Conservation (phyloP, 345 rosid species). For the Nasturtium officinale region DNA sequence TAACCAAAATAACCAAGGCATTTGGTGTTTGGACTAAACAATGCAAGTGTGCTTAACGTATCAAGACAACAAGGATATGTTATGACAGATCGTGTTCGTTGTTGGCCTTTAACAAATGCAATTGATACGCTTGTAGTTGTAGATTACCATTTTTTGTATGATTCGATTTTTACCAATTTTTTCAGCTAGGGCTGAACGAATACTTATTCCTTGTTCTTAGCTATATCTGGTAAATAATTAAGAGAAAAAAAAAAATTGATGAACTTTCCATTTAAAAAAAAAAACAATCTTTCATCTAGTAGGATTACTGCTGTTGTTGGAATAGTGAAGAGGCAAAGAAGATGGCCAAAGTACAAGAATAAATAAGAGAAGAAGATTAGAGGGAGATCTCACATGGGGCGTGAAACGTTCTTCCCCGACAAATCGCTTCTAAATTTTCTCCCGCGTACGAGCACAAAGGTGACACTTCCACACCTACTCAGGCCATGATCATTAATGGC, state of each 20-base stretch:
- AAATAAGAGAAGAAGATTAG: slow-evolving; percentile 40
- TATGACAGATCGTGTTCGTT: background rate
- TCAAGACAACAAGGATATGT: background rate
- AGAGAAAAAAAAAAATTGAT: background rate
- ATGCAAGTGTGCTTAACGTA: background rate
- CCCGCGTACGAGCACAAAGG: slow-evolving; percentile 88
- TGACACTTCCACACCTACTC: slow-evolving; percentile 93
- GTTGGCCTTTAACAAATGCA: background rate
- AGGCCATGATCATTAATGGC: background rate
- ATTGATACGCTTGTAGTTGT: slow-evolving; percentile 12
- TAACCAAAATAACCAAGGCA: background rate
- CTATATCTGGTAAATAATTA: no score
- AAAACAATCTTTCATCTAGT: background rate
- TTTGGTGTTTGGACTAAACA: background rate
- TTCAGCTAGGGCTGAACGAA: background rate
- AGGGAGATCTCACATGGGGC: slow-evolving; percentile 96
- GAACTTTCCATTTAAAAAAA: background rate
- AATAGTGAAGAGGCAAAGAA: slow-evolving; percentile 4
- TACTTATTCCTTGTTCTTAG: background rate
- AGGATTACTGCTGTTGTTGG: slow-evolving; percentile 8
- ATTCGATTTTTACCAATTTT: background rate
- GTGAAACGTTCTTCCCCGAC: slow-evolving; percentile 96
- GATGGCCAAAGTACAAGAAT: background rate
- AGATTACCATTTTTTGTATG: background rate
- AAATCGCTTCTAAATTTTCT: slow-evolving; percentile 90